Conservation (phyloP, 164 flowering plant species). For the grape (Vitis vinifera) region ASM3070453v1 NC_081818.1:24453501-24454000, state of each 20-base stretch:
- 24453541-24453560: too few relatives aligned
- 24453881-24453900: neutral
- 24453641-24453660: conserved; percentile 55
- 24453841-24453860: conserved; percentile 81
- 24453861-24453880: conserved; percentile 71
- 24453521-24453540: too few relatives aligned
- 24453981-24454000: neutral
- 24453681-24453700: conserved; percentile 57
- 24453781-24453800: conserved; percentile 92
- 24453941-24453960: neutral
- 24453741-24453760: neutral
- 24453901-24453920: conserved; percentile 1
- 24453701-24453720: conserved; percentile 61
- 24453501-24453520: too few relatives aligned
- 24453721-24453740: conserved; percentile 2
- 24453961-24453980: neutral
- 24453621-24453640: conserved; percentile 28
- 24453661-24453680: conserved; percentile 40
- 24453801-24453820: conserved; percentile 92
- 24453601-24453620: too few relatives aligned
- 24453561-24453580: too few relatives aligned
- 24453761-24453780: conserved; percentile 47
- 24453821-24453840: conserved; percentile 77
- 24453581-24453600: too few relatives aligned
- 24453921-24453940: neutral